These are phyloP conservation scores for Hippophae rhamnoides DNA, from an alignment of 306 rosid genomes.

Conservation along the genomic window DNA sequence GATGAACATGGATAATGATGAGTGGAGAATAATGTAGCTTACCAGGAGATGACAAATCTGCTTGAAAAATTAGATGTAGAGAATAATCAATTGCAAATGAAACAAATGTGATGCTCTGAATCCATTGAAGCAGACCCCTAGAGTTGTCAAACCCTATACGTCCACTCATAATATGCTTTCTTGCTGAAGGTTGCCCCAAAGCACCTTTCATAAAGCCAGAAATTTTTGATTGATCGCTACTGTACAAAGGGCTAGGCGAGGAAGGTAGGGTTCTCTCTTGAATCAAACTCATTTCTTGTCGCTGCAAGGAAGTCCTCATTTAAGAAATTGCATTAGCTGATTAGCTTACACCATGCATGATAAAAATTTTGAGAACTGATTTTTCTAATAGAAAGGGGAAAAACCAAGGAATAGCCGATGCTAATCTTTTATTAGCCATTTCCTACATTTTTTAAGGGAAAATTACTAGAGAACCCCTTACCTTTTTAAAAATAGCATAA, in stretches of 20 bases:
- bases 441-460: no score
- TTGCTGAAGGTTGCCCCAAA: constrained; percentile 63
- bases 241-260: constrained; percentile 76
- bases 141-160: constrained; percentile 60
- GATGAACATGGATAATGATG: neutral
- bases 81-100: constrained; percentile 76
- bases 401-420: no score
- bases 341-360: no score
- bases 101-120: constrained; percentile 78
- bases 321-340: no score
- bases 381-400: no score
- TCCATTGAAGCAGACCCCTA: constrained; percentile 83
- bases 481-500: no score
- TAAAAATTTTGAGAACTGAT: no score
- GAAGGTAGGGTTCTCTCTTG: constrained; percentile 76
- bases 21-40: constrained; percentile 16
- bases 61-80: constrained; percentile 52
- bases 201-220: constrained; percentile 72
- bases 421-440: no score
- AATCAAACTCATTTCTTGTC: constrained; percentile 70
- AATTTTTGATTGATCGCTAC: constrained; percentile 66
- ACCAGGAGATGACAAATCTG: constrained; percentile 65
- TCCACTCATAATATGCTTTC: constrained; percentile 75
- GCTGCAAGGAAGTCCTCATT: constrained; percentile 58
- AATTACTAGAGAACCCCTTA: no score